Evolutionary conservation across 768 basidiomycete genomes (phyloP).

Genomic region (Lyophyllum shimeji): DNA sequence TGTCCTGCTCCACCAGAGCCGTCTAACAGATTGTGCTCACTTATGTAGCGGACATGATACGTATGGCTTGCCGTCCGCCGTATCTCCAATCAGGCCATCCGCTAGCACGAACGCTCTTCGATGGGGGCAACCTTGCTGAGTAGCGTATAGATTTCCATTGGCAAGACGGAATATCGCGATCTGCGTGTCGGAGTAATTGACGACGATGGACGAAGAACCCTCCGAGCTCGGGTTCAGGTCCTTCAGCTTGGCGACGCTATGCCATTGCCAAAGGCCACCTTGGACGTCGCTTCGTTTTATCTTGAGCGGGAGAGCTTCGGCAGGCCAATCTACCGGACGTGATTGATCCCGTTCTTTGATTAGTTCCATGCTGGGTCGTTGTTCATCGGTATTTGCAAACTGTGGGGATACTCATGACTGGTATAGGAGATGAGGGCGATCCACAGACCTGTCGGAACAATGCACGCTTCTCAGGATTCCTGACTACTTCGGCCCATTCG

Average conservation of each 20-base stretch:
- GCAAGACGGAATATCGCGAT: slow-evolving; percentile 70
- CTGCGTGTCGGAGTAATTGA: slow-evolving; percentile 65
- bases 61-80: slow-evolving; percentile 45
- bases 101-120: slow-evolving; percentile 67
- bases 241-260: slow-evolving; percentile 40
- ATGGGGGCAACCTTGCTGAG: slow-evolving; percentile 63
- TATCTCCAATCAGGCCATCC: slow-evolving; percentile 69
- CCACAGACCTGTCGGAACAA: slow-evolving; percentile 24
- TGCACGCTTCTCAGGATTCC: slow-evolving; percentile 23
- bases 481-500: slow-evolving; percentile 69
- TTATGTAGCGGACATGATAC: slow-evolving; percentile 31
- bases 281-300: slow-evolving; percentile 28
- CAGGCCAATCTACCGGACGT: slow-evolving; percentile 71
- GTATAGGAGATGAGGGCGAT: slow-evolving; percentile 34
- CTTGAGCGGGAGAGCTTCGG: slow-evolving; percentile 48
- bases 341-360: slow-evolving; percentile 61
- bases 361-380: slow-evolving; percentile 42
- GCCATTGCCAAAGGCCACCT: slow-evolving; percentile 58
- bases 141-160: slow-evolving; percentile 56
- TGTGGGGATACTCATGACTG: slow-evolving; percentile 52
- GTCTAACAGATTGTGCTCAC: slow-evolving; percentile 12
- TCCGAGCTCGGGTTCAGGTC: slow-evolving; percentile 48
- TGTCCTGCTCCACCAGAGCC: no score
- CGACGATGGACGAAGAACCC: slow-evolving; percentile 49
- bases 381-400: slow-evolving; percentile 64